phyloP scores from a whole-genome alignment of 176 grass and related monocot species.

The Areca catechu region DNA sequence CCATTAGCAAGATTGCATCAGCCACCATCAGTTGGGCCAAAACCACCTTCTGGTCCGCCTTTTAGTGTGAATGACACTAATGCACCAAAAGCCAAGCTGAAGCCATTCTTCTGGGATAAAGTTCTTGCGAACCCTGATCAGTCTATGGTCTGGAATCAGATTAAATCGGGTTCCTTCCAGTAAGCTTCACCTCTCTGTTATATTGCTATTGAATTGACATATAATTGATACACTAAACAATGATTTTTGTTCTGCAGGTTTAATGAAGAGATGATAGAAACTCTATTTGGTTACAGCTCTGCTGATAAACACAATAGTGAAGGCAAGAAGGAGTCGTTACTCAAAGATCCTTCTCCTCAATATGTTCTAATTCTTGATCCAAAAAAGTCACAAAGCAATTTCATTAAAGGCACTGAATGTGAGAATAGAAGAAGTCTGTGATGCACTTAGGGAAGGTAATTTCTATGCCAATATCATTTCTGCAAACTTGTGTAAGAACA shows the following conservation, averaged over 20 bases:
- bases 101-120: constrained; percentile 99
- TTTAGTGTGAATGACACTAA: constrained; percentile 2
- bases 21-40: constrained; percentile 14
- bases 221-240: background rate
- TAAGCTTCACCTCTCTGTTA: constrained; percentile 31
- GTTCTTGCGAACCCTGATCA: constrained; percentile 54
- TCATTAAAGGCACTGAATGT: constrained; percentile 86
- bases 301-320: constrained; percentile 32
- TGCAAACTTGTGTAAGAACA: too few relatives aligned
- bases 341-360: constrained; percentile 20
- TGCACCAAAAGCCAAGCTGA: constrained; percentile 75
- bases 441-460: constrained; percentile 61
- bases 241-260: constrained; percentile 35
- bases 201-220: too few relatives aligned
- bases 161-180: constrained; percentile 81
- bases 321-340: constrained; percentile 25
- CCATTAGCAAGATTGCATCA: constrained; percentile 2
- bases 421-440: constrained; percentile 47
- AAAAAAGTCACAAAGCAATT: constrained; percentile 88
- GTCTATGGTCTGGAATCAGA: constrained; percentile 65
- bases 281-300: constrained; percentile 50
- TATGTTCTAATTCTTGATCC: constrained; percentile 63
- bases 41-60: background rate
- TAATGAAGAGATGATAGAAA: constrained; percentile 74
- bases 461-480: constrained; percentile 3